These are phyloP conservation scores for Mortierella claussenii DNA, from an alignment of 192 early-diverging fungal genomes.

Conservation along the genomic window DNA sequence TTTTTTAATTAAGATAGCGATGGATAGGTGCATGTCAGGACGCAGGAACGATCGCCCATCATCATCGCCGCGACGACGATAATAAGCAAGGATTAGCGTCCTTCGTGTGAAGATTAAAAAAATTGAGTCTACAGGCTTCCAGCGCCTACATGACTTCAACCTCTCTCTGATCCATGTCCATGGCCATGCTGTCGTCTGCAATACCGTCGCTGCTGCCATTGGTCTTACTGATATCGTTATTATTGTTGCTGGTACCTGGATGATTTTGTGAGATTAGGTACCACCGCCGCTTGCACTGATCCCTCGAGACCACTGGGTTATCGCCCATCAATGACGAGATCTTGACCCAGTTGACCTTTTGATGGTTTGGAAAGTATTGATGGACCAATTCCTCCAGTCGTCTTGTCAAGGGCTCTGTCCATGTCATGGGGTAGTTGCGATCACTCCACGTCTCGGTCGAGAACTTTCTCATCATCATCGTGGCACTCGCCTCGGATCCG, in stretches of 20 bases:
- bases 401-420: slow-evolving; percentile 32
- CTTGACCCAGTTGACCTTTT: slow-evolving; percentile 42
- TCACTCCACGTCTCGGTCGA: not conserved
- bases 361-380: slow-evolving; percentile 24
- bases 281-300: slow-evolving; percentile 48
- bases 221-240: not conserved
- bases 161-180: not conserved
- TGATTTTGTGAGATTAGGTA: slow-evolving; percentile 28
- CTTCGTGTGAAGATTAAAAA: too few species aligned
- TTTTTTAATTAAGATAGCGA: too few species aligned
- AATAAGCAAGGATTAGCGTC: too few species aligned
- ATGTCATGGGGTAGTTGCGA: slow-evolving; percentile 33
- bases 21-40: too few species aligned
- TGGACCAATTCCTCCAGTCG: slow-evolving; percentile 22
- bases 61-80: too few species aligned
- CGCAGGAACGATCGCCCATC: too few species aligned
- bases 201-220: not conserved
- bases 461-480: not conserved
- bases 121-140: too few species aligned
- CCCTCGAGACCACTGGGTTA: slow-evolving; percentile 19
- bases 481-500: slow-evolving; percentile 1
- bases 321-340: slow-evolving; percentile 29
- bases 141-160: too few species aligned
- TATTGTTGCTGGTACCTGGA: not conserved
- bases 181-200: not conserved